Conservation (phyloP, 192 early-diverging fungal genomes). For the Entophlyctis luteolus region DNA sequence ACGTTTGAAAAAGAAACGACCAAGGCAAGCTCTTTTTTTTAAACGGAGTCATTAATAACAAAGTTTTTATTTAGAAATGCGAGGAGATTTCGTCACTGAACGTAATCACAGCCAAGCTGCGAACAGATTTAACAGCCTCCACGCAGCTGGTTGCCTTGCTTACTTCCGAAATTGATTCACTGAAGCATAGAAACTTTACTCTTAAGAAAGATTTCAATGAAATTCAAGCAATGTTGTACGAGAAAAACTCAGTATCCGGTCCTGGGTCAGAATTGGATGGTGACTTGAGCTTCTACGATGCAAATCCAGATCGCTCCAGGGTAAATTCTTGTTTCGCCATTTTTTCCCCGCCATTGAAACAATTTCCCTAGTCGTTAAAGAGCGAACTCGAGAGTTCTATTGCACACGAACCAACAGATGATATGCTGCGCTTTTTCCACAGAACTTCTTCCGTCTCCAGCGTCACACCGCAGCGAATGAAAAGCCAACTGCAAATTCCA, state of each 20-base stretch:
- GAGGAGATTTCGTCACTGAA: neutral
- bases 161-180: neutral
- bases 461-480: too few species aligned
- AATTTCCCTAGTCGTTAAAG: neutral
- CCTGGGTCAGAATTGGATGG: too few species aligned
- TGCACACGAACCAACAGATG: neutral
- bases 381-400: neutral
- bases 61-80: neutral
- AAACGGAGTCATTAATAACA: neutral
- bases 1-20: slow-evolving; percentile 8
- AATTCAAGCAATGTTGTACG: neutral
- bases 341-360: neutral
- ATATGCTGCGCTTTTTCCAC: too few species aligned
- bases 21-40: neutral
- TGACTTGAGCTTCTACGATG: neutral
- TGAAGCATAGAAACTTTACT: neutral
- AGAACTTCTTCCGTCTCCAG: too few species aligned
- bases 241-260: too few species aligned
- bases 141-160: neutral
- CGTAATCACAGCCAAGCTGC: neutral
- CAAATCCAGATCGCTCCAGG: neutral
- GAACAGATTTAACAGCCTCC: neutral
- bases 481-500: too few species aligned
- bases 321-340: neutral
- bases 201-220: neutral